Evolutionary conservation across 495 filamentous ascomycete genomes (phyloP).

Genomic region (Parathielavia appendiculata): DNA sequence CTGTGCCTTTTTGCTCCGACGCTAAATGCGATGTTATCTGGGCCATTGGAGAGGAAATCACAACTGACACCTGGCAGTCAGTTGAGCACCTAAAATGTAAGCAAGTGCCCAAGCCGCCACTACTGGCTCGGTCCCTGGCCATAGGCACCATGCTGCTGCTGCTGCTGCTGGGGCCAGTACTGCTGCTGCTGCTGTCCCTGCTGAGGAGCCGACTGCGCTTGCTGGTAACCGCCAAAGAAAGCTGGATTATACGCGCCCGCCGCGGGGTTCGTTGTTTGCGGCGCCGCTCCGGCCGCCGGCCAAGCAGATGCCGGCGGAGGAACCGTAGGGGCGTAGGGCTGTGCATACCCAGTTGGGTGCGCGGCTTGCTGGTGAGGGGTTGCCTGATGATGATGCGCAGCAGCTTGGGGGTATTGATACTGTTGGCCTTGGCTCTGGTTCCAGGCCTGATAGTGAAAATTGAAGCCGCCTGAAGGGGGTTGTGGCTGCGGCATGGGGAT

Average conservation of each 20-base stretch:
- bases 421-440: constrained; percentile 16
- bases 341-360: constrained; percentile 5
- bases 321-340: constrained; percentile 5
- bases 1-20: constrained; percentile 3
- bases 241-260: constrained; percentile 60
- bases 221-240: constrained; percentile 49
- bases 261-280: constrained; percentile 25
- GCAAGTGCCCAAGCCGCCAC: background rate
- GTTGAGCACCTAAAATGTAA: too few species aligned
- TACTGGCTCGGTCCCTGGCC: constrained; percentile 8
- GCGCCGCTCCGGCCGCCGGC: constrained; percentile 14
- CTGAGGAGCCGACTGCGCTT: constrained; percentile 27
- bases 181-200: constrained; percentile 33
- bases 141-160: constrained; percentile 11
- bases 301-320: constrained; percentile 5
- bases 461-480: constrained; percentile 15
- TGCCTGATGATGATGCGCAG: constrained; percentile 7
- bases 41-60: background rate
- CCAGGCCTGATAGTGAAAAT: constrained; percentile 23
- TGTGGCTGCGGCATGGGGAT: constrained; percentile 13
- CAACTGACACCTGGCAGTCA: background rate
- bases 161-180: constrained; percentile 15
- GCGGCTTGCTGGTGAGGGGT: constrained; percentile 10
- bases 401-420: constrained; percentile 19
- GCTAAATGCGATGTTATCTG: background rate